Base-by-base conservation (phyloP, 2,329 filamentous ascomycete species). In the Blastomyces emzantsi region DNA sequence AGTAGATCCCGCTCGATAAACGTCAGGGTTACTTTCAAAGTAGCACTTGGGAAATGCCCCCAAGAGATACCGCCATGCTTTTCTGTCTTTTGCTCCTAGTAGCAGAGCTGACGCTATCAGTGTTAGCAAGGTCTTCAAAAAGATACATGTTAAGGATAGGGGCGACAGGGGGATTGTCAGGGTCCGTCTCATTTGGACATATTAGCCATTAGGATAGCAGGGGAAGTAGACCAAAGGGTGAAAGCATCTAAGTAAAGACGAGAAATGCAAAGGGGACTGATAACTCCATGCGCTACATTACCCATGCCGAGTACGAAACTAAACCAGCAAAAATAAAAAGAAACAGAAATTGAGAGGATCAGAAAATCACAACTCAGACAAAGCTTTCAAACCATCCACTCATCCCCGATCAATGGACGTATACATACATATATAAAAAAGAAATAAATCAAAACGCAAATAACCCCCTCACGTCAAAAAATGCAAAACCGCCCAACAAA, bases 401-500 rank as follows among this genome's bases (percentile, higher is more conserved):
- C n/a, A 25, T 13, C 36, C 17, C 17, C 1, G 22, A 39, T 8
- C 36, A 36, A 58, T 58, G 11, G 36, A 9, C 22, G 11, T 49
- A 25, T 49, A 25, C 22, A 39, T 28, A 57, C 15, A 41, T 36
- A 22, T 22, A 41, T 22, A 43, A 57, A 30, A 22, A 13, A 30
- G 47, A 8, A 33, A n/a, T 1, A 22, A 59, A 45, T 2, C n/a
- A 65, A 67, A 60, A 62, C 41, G 62, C 61, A 52, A 51, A 52
- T n/a, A 28, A 19, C n/a, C 15, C 28, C 59, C 11, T 82, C 76
- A 93, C 73, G 90, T 81, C 77, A 99, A 75, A 73, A 85, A 97
- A 77, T 92, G 89, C 73, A 99, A 74, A 63, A 96, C 92, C 67
- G 94, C 78, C 86, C 91, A 97, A 76, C 93, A 96, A 74, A 99